Base-by-base conservation (phyloP, 2,329 filamentous ascomycete species). In the Fusarium decemcellulare region DNA sequence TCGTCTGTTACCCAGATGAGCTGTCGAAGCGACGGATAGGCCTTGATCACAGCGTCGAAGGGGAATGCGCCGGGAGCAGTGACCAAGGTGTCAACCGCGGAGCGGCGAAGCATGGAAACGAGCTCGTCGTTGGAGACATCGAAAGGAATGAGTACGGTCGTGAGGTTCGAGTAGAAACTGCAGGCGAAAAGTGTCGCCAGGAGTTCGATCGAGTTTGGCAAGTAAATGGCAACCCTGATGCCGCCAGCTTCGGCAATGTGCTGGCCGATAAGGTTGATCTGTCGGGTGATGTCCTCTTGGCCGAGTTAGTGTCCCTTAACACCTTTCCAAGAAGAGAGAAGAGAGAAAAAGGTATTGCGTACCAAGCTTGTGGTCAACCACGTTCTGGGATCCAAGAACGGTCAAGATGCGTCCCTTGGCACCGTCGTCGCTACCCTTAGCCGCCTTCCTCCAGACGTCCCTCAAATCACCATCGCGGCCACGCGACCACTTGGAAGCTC, bases 1-100 rank as follows among this genome's bases (percentile, higher is more conserved):
- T 94, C 89, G 74, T 98, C 95, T 6, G 97, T 94, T 12, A 98
- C 95, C 93, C 95, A 98, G 72, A 98, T 88, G 34, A 97, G 86
- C 72, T 94, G 90, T 65, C 90, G 91, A 47, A 99, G 86, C 39
- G 87, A 86, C 6, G 91, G 86, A 74, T 93, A 94, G 56, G 85
- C 86, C 74, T 91, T 88, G 55, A 90, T 87, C 12, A 97, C 87
- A 39, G 87, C 83, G 67, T 94, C 91, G 44, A 97, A 89, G 23
- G 96, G 93, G 61, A 98, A 88, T n/a, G 92, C 90, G 43, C 96
- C 96, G 4, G 95, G 95, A 34, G 92, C 90, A 3, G 94, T 93
- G 63, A 99, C 87, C 16, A 99, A 85, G 4, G 92, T 90, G 77
- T 99, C 95, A 55, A 92, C 93, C 40, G 91, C 88, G 1, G 92